Conservation (phyloP, 2,329 filamentous ascomycete species). For the Curvularia sp. region DNA sequence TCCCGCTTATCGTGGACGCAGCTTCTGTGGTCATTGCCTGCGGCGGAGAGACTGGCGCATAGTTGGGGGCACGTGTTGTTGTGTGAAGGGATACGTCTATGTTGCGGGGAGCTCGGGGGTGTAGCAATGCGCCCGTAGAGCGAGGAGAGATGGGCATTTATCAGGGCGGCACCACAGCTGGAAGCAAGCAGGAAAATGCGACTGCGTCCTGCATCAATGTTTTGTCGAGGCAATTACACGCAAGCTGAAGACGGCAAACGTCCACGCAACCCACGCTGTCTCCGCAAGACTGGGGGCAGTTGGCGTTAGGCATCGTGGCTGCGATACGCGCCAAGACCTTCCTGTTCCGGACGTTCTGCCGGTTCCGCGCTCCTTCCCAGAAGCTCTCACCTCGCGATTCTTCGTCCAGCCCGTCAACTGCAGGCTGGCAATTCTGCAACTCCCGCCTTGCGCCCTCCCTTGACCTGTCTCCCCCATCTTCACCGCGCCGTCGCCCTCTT, state of each 20-base stretch:
- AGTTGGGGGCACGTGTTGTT: constrained; percentile 11
- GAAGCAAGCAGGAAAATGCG: not conserved
- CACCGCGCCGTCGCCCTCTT: constrained; percentile 12
- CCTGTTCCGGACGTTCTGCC: constrained; percentile 24
- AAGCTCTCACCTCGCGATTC: constrained; percentile 21
- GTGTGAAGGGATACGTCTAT: constrained; percentile 6
- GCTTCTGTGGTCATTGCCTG: constrained; percentile 26
- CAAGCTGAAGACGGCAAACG: not conserved
- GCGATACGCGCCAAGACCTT: constrained; percentile 27
- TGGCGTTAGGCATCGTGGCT: not conserved
- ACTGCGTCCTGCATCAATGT: not conserved
- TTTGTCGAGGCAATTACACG: not conserved
- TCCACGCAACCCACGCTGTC: not conserved
- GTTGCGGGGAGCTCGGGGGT: constrained; percentile 43
- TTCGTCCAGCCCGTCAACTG: constrained; percentile 28
- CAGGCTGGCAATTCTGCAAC: constrained; percentile 16
- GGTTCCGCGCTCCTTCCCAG: constrained; percentile 21
- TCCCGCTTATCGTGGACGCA: constrained; percentile 10
- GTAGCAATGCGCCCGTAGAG: constrained; percentile 19
- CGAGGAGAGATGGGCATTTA: not conserved
- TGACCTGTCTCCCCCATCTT: constrained; percentile 24
- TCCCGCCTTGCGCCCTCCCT: not conserved
- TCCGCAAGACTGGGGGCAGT: not conserved
- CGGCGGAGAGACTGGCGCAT: constrained; percentile 18
- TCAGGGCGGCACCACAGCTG: not conserved